Conservation (phyloP, 257 asterid genomes). For the Pogostemon cablin region DNA sequence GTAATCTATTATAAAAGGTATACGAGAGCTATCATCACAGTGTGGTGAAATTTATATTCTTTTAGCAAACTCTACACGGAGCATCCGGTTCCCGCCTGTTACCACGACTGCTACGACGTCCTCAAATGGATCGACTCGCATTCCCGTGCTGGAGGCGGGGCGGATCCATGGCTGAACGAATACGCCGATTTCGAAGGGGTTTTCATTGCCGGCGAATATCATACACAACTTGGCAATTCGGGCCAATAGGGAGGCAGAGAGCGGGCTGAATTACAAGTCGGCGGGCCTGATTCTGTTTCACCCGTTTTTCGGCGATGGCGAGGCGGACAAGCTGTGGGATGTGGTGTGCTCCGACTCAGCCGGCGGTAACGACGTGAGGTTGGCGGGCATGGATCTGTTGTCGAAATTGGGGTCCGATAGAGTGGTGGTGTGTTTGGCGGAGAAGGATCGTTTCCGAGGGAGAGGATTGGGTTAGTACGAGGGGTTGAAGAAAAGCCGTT, state of each 20-base stretch:
- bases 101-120: constrained; percentile 63
- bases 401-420: constrained; percentile 40
- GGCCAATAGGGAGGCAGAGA: not conserved
- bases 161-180: constrained; percentile 62
- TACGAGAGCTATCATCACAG: too few relatives aligned
- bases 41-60: too few relatives aligned
- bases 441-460: constrained; percentile 42
- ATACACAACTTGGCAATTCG: constrained; percentile 54
- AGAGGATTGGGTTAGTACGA: constrained; percentile 45
- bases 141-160: constrained; percentile 31
- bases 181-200: constrained; percentile 56
- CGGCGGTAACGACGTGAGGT: constrained; percentile 40
- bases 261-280: constrained; percentile 31
- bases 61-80: constrained; percentile 3
- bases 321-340: constrained; percentile 50
- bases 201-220: constrained; percentile 67
- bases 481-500: constrained; percentile 40
- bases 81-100: constrained; percentile 63
- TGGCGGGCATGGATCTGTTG: constrained; percentile 37
- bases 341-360: constrained; percentile 38
- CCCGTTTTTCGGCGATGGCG: constrained; percentile 60
- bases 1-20: too few relatives aligned
- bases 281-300: constrained; percentile 60
- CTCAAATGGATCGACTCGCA: constrained; percentile 59
- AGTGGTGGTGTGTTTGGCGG: constrained; percentile 55